Base-by-base conservation (phyloP, 495 filamentous ascomycete species). In the Daldinia decipiens region DNA sequence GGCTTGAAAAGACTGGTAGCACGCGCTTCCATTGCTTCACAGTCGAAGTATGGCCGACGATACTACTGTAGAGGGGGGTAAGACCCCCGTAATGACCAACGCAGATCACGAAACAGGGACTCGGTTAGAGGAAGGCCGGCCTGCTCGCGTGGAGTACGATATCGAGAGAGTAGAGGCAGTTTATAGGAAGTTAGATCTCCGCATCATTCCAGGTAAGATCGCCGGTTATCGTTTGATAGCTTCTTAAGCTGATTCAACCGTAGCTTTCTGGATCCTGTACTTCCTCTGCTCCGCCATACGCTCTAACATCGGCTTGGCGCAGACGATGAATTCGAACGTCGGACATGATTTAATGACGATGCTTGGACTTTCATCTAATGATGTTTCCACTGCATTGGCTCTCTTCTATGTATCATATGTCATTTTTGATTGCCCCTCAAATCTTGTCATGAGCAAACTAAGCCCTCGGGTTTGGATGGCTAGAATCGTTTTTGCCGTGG, bases 321-420 rank as follows among this genome's bases (percentile, higher is more conserved):
- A 97, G 78, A 97, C 94, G 2, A 97, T 97, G 93, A 96, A 97
- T 77, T 73, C 80, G 31, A 78, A 82, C 19, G 77, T 84, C 19
- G 82, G 85, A 12, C 92, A 97, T 74, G 88, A 93, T 74, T 85
- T 97, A 12, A 82, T 83, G 31, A 84, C 85, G 13, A 86, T 89
- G 27, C 84, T 97, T 38, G 76, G 89, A 47, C 76, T 96, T 65
- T 87, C 87, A 7, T 80, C 87, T 8, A 90, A 91, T 62, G 87
- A 97, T 81, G 88, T 93, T 32, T 96, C 92, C 0, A 93, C 90
- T 0, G 92, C 90, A 40, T 82, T 97, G 15, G 92, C 93, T 5
- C 82, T 98, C 5, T 97, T 97, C 82, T 97, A 95, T 74, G 93
- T 95, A 58, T 90, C 90, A 74, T 97, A 97, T 82, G 92, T 97